Percentiles rank a stretch among this genome's conserved stretches.
phyloP scores from a whole-genome alignment of 129 eudicot species.

The Flaveria linearis region DNA sequence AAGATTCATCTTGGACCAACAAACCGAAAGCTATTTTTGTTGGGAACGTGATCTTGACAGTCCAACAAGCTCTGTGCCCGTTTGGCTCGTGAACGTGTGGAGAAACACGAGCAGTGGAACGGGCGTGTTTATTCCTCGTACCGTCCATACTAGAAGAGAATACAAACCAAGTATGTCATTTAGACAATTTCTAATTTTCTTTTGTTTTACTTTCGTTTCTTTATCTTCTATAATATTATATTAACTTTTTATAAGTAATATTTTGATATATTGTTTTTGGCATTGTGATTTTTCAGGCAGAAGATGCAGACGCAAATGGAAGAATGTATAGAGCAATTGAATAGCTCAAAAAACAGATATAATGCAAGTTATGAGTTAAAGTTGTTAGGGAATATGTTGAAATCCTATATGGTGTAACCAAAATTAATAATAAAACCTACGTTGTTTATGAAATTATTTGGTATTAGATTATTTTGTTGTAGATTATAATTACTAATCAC shows the following conservation, averaged over 20 bases:
- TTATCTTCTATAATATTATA: not conserved
- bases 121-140: constrained; percentile 62
- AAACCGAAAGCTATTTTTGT: constrained; percentile 36
- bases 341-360: not conserved
- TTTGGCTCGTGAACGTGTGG: constrained; percentile 53
- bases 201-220: no score
- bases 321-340: constrained; percentile 21
- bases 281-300: constrained; percentile 37
- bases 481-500: no score
- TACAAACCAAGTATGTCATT: constrained; percentile 39
- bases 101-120: constrained; percentile 51
- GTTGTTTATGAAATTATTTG: not conserved
- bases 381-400: not conserved
- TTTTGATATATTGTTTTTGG: not conserved
- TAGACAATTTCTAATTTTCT: not conserved
- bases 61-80: constrained; percentile 30
- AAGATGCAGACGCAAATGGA: constrained; percentile 33
- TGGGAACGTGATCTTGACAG: constrained; percentile 39
- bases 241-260: not conserved
- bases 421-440: not conserved
- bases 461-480: not conserved
- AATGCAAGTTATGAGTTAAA: not conserved
- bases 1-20: not conserved
- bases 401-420: not conserved
- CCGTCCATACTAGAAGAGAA: constrained; percentile 4